Conservation (phyloP, 176 grass and related monocot genomes). For the Areca catechu region DNA sequence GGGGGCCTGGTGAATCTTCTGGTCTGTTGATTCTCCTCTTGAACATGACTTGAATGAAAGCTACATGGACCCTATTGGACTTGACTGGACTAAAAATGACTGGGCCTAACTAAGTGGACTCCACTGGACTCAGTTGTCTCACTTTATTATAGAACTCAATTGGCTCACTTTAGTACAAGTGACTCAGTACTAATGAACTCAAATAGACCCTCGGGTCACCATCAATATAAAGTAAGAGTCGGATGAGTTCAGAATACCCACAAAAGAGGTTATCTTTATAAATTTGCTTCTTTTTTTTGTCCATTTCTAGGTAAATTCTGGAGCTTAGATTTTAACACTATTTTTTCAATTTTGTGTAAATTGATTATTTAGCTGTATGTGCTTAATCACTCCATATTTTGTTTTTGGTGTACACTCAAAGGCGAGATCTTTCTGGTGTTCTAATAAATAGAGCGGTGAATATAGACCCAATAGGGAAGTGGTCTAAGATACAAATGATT, state of each 20-base stretch:
- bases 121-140: too few species aligned
- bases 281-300: background rate
- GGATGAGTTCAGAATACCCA: constrained; percentile 87
- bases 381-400: too few species aligned
- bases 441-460: constrained; percentile 97
- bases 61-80: too few species aligned
- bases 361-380: background rate
- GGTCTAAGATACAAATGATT: constrained; percentile 72
- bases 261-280: constrained; percentile 43
- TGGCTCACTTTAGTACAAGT: too few species aligned
- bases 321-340: background rate
- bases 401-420: constrained; percentile 49
- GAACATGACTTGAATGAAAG: too few species aligned
- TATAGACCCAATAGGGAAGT: constrained; percentile 92
- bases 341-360: background rate
- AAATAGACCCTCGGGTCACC: too few species aligned
- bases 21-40: too few species aligned
- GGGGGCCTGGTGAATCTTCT: too few species aligned
- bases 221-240: constrained; percentile 61
- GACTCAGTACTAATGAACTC: too few species aligned
- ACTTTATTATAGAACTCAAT: too few species aligned
- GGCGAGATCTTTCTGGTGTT: constrained; percentile 91
- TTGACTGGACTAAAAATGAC: too few species aligned
- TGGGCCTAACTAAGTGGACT: too few species aligned
- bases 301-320: background rate